Base-by-base conservation (phyloP, 441 rosid species). In the Euphorbia celastroides region DNA sequence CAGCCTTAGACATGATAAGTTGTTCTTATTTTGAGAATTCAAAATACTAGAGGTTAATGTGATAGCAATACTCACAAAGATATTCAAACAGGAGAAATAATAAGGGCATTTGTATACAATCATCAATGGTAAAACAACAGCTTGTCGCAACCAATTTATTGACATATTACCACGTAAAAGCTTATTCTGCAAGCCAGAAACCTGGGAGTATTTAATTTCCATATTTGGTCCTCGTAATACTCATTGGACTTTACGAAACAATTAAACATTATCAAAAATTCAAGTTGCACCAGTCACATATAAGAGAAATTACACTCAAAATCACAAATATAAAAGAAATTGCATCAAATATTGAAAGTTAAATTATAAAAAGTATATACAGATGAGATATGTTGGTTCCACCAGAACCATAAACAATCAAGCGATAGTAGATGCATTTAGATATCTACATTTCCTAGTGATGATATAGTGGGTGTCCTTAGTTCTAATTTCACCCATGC, bases 301-400 rank as follows among this genome's bases (percentile, higher is more conserved):
- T 14, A n/a, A 19, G 48, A 19, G 26, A 38, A 38, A 14, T 38
- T 38, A 11, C 44, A 38, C 12, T 38, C 44, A 7, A 11, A 38
- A 38, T 54, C n/a, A 36, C 22, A 32, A 34, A 48, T 19, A 30
- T 26, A n/a, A 19, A 34, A 27, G 26, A 60, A 62, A 26, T 23
- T 52, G 41, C 51, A 32, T 31, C 44, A 12, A 67, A 44, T 19
- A 56, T 38, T 23, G 6, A 65, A 52, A 65, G 14, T 16, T 66
- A 64, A 16, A 62, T 16, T 10, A 42, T 36, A 52, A 69, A 22
- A 16, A 20, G 31, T 28, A 26, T 10, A 42, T 34, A 38, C 54
- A 31, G n/a, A 59, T 28, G 61, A 64, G n/a, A n/a, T 19, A 64
- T 4, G 28, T 41, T 34, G 65, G 74, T 48, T 58, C 58, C 42